Evolutionary conservation across 495 filamentous ascomycete species (phyloP), one percentile per base, ranked within the genome.

Genomic region (Sabuloglossum arenarium): DNA sequence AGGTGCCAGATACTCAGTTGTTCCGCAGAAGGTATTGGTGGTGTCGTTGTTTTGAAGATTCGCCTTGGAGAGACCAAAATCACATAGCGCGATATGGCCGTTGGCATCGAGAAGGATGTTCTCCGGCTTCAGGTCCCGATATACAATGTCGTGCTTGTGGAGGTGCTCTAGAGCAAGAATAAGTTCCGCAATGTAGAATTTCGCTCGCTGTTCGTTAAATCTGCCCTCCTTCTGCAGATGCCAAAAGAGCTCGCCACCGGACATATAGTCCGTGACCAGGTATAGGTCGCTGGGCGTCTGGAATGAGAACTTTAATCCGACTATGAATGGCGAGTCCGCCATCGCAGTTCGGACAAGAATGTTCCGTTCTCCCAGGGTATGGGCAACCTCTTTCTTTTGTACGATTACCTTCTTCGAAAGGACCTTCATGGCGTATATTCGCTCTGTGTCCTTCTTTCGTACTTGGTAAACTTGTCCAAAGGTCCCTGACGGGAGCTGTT

Each of bases 381-480:
- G 91, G 19, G 88, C 86, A 45, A 98, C 86, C 69, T 98, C 91
- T 69, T 98, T 98, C 77, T 98, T 98, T 69, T 98, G 91, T 16
- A 98, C 91, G 56, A 98, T 97, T 53, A 98, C 91, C 73, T 97
- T 98, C 75, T 98, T 98, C 11, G 90, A 95, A 23, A 98, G 72
- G 1, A 97, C 89, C 66, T 98, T 98, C 91, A 98, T 98, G 42
- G 91, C 91, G 61, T 97, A 98, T 56, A 98, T 94, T 21, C 93
- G 80, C 61, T 81, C 78, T 1, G 91, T 96, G 65, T 98, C 91
- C 73, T 86, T 91, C 75, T 98, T 97, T 60, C 87, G 85, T n/a
- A 97, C 91, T 63, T 97, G 91, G 62, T 96, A 99, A 2, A 99
- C 91, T 68, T 99, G 93, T n/a, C 91, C 91, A 67, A 99, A 99